Evolutionary conservation across 2,329 filamentous ascomycete genomes (phyloP), one percentile per base, ranked within the genome.

Genomic region (Paraphaeosphaeria minitans): DNA sequence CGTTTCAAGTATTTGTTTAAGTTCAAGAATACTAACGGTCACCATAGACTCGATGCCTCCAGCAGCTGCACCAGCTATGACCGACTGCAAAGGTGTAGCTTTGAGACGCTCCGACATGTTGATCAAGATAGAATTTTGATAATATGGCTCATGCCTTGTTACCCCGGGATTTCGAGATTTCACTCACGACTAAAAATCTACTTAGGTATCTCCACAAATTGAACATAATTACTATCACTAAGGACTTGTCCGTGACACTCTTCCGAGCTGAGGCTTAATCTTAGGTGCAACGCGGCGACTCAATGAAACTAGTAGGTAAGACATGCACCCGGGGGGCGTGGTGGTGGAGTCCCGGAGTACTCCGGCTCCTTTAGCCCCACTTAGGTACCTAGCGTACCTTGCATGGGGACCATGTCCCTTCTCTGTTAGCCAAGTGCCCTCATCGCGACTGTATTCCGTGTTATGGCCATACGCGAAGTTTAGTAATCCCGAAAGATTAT

Each of bases 11-110:
- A n/a, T n/a, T n/a, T 14, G 35, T 16, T 4, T 4, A 14, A 12
- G 13, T 39, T 39, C 9, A 14, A 12, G 35, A n/a, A 16, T 31
- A 48, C 56, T 14, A 48, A 54, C 56, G 7, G 50, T 58, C 16
- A 41, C 50, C 14, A 58, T 37, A 13, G 56, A 58, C 42, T 58
- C 56, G 14, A 58, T 48, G 19, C 49, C 56, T 8, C 56, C 56
- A 22, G 56, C 56, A 48, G 50, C 43, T 4, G 56, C 56, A 29
- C 56, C 56, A 43, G 56, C 56, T 29, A 58, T 14, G 6, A 54
- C 50, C n/a, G 56, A 58, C 35, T 54, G 50, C 16, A 58, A 35
- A 16, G 56, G 56, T 10, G 56, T 58, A 21, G 29, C 49, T 43
- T 52, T 46, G 43, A 14, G 19, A 8, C 16, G 10, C 16, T 39